These are phyloP conservation scores for Penicillium samsonianum DNA, from an alignment of 495 filamentous ascomycete genomes.

Conservation along the genomic window DNA sequence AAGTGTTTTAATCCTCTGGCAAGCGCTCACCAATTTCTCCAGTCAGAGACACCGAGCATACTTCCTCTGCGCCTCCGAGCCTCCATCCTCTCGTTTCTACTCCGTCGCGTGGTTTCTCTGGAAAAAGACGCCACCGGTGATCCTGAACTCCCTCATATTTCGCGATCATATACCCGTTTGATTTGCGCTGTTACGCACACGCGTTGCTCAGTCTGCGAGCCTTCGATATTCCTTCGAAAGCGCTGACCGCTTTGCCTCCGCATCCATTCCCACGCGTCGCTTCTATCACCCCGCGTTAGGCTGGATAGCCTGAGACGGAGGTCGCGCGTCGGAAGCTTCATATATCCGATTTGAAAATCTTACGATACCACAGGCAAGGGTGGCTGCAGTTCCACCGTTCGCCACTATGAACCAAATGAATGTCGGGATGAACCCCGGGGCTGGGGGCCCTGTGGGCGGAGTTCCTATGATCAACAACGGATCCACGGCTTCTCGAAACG, in stretches of 20 bases:
- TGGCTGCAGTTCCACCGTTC: conserved; percentile 37
- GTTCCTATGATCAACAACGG: conserved; percentile 76
- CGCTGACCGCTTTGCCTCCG: conserved; percentile 23
- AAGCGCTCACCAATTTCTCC: conserved; percentile 13
- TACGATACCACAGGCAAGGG: conserved; percentile 39
- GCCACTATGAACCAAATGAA: conserved; percentile 73
- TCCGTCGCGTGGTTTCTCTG: conserved; percentile 56
- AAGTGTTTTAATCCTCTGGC: conserved; percentile 11
- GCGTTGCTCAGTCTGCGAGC: conserved; percentile 9
- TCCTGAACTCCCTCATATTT: conserved; percentile 5
- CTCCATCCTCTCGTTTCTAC: conserved; percentile 69
- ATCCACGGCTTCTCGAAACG: conserved; percentile 51
- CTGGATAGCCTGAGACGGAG: conserved; percentile 38
- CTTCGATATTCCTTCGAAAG: conserved; percentile 13
- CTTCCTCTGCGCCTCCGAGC: conserved; percentile 20
- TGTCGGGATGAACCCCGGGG: conserved; percentile 63
- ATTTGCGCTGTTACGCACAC: conserved; percentile 16
- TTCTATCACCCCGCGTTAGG: conserved; percentile 35
- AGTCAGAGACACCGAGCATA: conserved; percentile 10
- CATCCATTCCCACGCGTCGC: conserved; percentile 31
- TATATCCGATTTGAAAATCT: conserved; percentile 28
- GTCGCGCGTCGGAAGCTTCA: conserved; percentile 38
- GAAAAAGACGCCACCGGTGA: conserved; percentile 15
- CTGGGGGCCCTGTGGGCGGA: conserved; percentile 64
- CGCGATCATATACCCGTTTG: conserved; percentile 7